Conservation (phyloP, 306 rosid species). For the Fragaria iinumae region DNA sequence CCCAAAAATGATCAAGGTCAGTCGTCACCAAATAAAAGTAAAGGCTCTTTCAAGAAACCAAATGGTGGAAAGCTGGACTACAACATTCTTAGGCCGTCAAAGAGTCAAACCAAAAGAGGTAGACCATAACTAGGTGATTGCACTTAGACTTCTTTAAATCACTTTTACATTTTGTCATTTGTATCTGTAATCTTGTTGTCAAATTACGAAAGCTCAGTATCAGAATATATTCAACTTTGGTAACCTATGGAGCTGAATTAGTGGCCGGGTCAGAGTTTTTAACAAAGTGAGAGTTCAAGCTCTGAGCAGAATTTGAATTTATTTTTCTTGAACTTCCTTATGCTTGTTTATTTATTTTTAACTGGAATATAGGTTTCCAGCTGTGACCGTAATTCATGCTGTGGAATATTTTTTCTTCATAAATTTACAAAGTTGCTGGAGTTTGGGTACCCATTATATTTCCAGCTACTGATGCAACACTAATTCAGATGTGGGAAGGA, state of each 20-base stretch:
- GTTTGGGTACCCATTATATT: not conserved
- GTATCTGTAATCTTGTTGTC: slow-evolving; percentile 23
- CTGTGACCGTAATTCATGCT: not conserved
- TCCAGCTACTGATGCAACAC: not conserved
- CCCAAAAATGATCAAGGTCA: slow-evolving; percentile 44
- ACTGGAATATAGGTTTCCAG: not conserved
- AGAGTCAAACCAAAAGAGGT: slow-evolving; percentile 40
- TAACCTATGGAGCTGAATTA: not conserved
- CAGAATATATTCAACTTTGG: not conserved
- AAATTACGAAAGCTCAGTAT: slow-evolving; percentile 4
- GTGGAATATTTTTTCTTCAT: not conserved
- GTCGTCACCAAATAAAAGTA: slow-evolving; percentile 34
- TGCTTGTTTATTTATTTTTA: not conserved
- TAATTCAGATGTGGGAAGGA: not conserved
- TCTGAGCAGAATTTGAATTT: not conserved
- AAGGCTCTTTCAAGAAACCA: slow-evolving; percentile 64
- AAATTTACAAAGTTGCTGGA: not conserved
- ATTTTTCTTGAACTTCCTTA: not conserved
- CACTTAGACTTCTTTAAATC: slow-evolving; percentile 11
- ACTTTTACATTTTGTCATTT: slow-evolving; percentile 16
- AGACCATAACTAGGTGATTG: slow-evolving; percentile 33
- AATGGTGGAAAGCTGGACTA: slow-evolving; percentile 62
- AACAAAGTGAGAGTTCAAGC: not conserved
- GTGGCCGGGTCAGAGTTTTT: not conserved
- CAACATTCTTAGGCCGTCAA: slow-evolving; percentile 69